Conservation (phyloP, 176 grass and related monocot genomes). For the Triticum timopheevii region DNA sequence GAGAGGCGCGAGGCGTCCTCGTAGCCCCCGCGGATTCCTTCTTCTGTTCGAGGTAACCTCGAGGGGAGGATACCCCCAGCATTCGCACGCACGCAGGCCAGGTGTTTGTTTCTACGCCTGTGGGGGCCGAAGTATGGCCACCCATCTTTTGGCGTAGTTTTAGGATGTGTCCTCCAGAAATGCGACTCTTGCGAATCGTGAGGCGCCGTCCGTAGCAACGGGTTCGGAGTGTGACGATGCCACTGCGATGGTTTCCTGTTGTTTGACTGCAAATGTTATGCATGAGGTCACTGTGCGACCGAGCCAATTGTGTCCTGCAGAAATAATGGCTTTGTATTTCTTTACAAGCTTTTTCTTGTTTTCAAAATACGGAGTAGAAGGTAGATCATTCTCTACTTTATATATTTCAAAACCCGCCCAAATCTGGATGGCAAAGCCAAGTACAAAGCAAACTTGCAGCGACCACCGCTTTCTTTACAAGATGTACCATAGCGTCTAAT, state of each 20-base stretch:
- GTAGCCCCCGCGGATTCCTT: background rate
- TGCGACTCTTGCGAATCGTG: background rate
- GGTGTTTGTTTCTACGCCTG: constrained; percentile 11
- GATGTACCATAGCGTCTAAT: background rate
- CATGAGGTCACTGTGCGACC: background rate
- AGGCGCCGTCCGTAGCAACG: background rate
- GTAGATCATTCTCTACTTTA: background rate
- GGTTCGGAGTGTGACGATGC: background rate
- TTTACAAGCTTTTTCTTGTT: background rate
- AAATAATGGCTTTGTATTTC: background rate
- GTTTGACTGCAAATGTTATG: background rate
- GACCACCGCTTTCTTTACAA: background rate
- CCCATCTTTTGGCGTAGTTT: background rate
- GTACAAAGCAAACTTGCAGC: background rate
- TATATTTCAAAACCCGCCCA: background rate
- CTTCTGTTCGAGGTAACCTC: background rate
- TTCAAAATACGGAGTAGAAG: background rate
- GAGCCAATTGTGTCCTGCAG: background rate
- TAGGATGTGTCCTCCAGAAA: background rate
- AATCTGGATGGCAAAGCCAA: background rate
- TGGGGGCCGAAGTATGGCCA: background rate
- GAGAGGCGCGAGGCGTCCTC: background rate
- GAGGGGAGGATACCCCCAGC: background rate
- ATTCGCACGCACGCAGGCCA: background rate
- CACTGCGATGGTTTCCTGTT: background rate